Percentiles rank a stretch among this genome's conserved stretches.
Evolutionary conservation across 2,329 filamentous ascomycete genomes (phyloP).

Genomic region (Raffaelea arxii): DNA sequence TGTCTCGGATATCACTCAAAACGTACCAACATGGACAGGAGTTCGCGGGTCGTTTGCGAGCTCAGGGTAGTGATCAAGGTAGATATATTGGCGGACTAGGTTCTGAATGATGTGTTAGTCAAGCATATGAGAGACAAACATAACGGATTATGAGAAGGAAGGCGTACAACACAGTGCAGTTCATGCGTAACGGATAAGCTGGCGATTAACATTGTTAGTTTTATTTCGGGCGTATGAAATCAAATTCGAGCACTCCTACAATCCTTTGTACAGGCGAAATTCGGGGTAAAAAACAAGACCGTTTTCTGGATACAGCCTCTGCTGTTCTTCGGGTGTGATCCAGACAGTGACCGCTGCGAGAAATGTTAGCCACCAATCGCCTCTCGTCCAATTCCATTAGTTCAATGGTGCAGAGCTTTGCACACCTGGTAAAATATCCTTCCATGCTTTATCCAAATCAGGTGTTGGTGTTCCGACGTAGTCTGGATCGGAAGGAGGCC

Average conservation of each 20-base stretch:
- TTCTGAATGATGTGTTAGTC: not conserved
- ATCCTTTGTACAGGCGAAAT: not conserved
- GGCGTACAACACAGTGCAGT: not conserved
- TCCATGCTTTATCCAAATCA: not conserved
- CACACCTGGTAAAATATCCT: not conserved
- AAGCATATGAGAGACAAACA: not conserved
- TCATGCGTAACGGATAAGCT: not conserved
- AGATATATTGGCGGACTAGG: not conserved
- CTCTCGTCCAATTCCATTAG: too few relatives aligned
- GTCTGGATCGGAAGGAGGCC: not conserved
- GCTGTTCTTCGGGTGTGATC: not conserved
- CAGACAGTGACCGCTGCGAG: not conserved
- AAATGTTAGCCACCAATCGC: not conserved
- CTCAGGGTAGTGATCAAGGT: not conserved
- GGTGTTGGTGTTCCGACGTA: not conserved
- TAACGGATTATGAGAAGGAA: not conserved
- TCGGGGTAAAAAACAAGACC: not conserved
- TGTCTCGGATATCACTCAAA: too few relatives aligned
- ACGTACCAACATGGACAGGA: not conserved
- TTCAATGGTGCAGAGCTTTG: too few relatives aligned
- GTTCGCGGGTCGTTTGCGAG: not conserved
- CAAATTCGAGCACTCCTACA: not conserved
- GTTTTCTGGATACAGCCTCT: not conserved
- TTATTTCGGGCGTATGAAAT: not conserved
- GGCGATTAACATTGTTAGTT: not conserved